Evolutionary conservation across 768 basidiomycete species (phyloP).

Genomic region (Neoboletus brunneissimus): DNA sequence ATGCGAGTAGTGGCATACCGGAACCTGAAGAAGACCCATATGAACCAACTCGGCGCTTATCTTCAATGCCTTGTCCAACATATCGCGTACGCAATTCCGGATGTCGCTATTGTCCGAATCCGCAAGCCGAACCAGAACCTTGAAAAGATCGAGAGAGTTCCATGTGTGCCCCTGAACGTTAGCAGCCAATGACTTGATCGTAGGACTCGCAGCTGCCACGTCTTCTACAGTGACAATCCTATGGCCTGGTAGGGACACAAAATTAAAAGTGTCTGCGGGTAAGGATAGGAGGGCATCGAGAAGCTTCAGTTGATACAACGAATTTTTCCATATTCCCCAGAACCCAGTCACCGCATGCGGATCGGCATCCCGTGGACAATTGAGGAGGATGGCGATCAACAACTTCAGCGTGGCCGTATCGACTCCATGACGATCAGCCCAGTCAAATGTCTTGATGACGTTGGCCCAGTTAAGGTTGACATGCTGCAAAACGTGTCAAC

Average conservation of each 20-base stretch:
- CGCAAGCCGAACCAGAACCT: conserved; percentile 79
- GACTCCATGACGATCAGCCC: conserved; percentile 76
- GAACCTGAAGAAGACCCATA: conserved; percentile 87
- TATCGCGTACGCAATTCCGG: conserved; percentile 75
- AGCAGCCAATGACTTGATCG: conserved; percentile 87
- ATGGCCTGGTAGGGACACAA: conserved; percentile 81
- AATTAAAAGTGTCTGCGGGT: conserved; percentile 88
- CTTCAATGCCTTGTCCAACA: conserved; percentile 92
- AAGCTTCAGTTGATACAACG: conserved; percentile 80
- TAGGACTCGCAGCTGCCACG: conserved; percentile 77
- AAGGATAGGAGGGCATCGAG: conserved; percentile 87
- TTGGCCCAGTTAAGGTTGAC: conserved; percentile 73
- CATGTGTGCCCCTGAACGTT: conserved; percentile 91
- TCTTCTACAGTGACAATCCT: conserved; percentile 88
- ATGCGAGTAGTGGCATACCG: conserved; percentile 50
- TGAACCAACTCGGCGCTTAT: conserved; percentile 93
- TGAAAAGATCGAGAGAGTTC: conserved; percentile 91
- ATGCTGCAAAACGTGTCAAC: conserved; percentile 43
- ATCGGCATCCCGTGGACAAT: conserved; percentile 72
- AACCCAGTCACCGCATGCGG: conserved; percentile 82
- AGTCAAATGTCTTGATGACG: conserved; percentile 84
- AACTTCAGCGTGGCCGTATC: conserved; percentile 89
- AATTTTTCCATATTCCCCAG: conserved; percentile 84
- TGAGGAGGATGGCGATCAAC: conserved; percentile 81
- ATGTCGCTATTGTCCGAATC: conserved; percentile 71